Evolutionary conservation across 1,139 yeast species (phyloP), one percentile per base, ranked within the genome.

Genomic region (Yamadazyma sp.): DNA sequence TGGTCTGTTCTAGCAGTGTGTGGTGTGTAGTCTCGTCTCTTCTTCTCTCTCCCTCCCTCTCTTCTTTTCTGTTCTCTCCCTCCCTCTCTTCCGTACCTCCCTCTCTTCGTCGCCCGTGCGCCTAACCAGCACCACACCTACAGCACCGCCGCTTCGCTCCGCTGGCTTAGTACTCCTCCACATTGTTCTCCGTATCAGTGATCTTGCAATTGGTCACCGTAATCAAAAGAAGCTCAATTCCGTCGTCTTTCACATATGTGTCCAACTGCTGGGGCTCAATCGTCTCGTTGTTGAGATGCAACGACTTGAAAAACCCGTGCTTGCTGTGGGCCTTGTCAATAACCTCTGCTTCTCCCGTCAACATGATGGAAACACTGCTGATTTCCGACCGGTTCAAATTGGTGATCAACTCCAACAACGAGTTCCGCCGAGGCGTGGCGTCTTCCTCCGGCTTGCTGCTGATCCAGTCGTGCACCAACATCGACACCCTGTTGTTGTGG

Each of bases 391-490:
- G 89, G 58, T 89, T 89, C 54, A 89, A 64, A 46, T 78, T 79
- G 43, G 85, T 81, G 44, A 89, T 68, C 39, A 86, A 61, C 52
- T 81, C 82, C 44, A 82, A 70, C 39, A 87, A 64, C 17, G 75
- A 65, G 47, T 69, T 64, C 33, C 76, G 57, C 38, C 73, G 54
- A 24, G 58, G 53, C n/a, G 35, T 15, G 45, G 44, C 43, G 7
- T 42, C 42, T 6, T 48, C 49, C 3, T 53, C 56, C 6, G 46
- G 41, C 39, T 77, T 77, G 3, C 82, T 78, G 13, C 84, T 73
- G 25, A 81, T 78, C 96, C 96, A 87, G 54, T 89, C 97, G 54
- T 89, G 97, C 31, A 89, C 79, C 40, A 89, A 68, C 34, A 89
- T 57, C 0, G 96, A 83, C 8, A 89, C 96, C 32, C 76, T 71